Base-by-base conservation (phyloP, 2,329 filamentous ascomycete genomes). In the Trichoderma citrinoviride region DNA sequence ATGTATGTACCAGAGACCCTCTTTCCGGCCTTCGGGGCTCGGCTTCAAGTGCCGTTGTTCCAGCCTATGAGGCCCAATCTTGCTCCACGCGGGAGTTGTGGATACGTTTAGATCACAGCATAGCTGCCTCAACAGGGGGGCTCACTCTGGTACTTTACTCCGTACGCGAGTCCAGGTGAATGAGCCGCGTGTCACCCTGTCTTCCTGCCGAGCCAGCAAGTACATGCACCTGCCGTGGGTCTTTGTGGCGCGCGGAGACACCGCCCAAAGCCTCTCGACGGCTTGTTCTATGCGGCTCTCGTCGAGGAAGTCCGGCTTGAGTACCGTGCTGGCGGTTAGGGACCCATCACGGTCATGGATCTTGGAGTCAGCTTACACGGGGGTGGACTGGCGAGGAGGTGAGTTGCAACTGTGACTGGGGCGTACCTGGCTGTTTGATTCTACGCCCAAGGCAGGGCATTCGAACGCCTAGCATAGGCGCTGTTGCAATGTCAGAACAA, bases 331-430 rank as follows among this genome's bases (percentile, higher is more conserved):
- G 44, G 0, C 19, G 21, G 21, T 23, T 47, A 47, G 44, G 44
- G 46, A 23, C 46, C 46, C n/a, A n/a, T 27, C 21, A 25, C 25
- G 14, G 21, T 15, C 21, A 49, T 47, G 43, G 27, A 44, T 60
- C 43, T 40, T 37, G 49, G 25, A 49, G 56, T 60, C 43, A 60
- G 56, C 56, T 60, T 60, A 60, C 29, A n/a, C 14, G 44, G n/a
- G 2, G 15, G 5, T 8, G 19, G 43, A 47, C 49, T 60, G 43
- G 56, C 41, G n/a, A 40, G 52, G 56, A 49, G 27, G n/a, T 23
- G 14, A 37, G 19, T 49, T 49, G 19, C 27, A 60, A 60, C 56
- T 60, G 37, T 19, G n/a, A 49, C 56, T 33, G 19, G 43, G 41
- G 40, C 25, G 40, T 21, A n/a, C n/a, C n/a, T n/a, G n/a, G n/a